phyloP scores from a whole-genome alignment of 2,329 filamentous ascomycete species.

The Fusarium sterilihyphosum region DNA sequence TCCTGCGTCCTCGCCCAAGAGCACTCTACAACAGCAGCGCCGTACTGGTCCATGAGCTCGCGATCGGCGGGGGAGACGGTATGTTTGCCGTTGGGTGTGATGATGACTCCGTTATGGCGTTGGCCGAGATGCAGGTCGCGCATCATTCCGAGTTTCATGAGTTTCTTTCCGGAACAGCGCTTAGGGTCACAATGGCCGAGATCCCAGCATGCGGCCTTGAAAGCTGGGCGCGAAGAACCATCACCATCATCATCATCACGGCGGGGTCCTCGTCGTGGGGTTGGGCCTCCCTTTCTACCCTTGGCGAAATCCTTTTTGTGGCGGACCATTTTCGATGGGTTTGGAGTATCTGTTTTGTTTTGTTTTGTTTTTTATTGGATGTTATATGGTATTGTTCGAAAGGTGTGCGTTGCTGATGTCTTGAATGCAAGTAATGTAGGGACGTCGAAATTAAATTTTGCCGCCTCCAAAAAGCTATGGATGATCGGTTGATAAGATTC shows the following conservation, averaged over 20 bases:
- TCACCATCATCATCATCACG: conserved; percentile 52
- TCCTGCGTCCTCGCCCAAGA: conserved; percentile 95
- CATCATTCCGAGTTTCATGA: conserved; percentile 94
- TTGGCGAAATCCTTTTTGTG: conserved; percentile 90
- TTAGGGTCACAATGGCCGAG: conserved; percentile 98
- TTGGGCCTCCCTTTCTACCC: conserved; percentile 74
- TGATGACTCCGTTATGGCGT: conserved; percentile 89
- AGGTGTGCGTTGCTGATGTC: neutral
- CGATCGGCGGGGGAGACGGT: conserved; percentile 85
- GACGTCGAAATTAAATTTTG: conserved; percentile 9
- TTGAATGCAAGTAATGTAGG: neutral
- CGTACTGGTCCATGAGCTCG: conserved; percentile 84
- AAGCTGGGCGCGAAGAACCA: conserved; percentile 59
- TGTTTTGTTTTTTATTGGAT: neutral
- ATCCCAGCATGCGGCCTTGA: conserved; percentile 98
- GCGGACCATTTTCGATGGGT: conserved; percentile 74
- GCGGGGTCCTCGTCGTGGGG: conserved; percentile 61
- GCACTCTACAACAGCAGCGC: conserved; percentile 95
- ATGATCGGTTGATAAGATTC: conserved; percentile 14
- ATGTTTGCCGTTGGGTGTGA: conserved; percentile 92
- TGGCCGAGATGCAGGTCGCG: conserved; percentile 91
- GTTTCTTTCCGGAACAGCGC: conserved; percentile 91
- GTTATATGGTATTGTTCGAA: neutral
- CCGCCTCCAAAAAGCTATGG: conserved; percentile 8
- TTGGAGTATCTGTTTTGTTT: too few species aligned